Base-by-base conservation (phyloP, 495 filamentous ascomycete species). In the Melanomma pulvis-pyrius region DNA sequence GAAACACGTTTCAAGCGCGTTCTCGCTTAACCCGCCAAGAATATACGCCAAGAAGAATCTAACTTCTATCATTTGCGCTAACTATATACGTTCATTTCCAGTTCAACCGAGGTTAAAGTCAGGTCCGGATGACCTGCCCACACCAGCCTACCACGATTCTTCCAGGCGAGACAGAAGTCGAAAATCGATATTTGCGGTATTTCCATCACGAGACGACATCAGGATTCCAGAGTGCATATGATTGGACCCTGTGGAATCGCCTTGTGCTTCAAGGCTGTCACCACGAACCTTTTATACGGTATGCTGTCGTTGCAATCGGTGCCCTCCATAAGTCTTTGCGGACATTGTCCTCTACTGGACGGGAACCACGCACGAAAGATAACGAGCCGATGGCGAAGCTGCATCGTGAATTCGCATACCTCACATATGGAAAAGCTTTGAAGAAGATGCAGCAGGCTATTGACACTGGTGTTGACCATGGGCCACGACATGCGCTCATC, bases 271-370 rank as follows among this genome's bases (percentile, higher is more conserved):
- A 62, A 28, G 59, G 59, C 21, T 62, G 59, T 36, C 59, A 53
- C 30, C 28, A 62, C 30, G 59, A 62, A 44, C 59, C 47, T 9
- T 62, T 62, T 24, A 44, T 62, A 2, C 46, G 59, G 21, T 34
- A 62, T 62, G 59, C 59, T 12, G 59, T 62, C 21, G 59, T 62
- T 11, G 59, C 59, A 11, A 62, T 62, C 29, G 46, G 47, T 5
- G 59, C 59, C 1, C 28, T 62, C 6, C 59, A 62, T 22, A 62
- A 62, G 22, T 21, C 47, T 19, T 41, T 62, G 59, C 59, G 59
- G 32, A 36, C 29, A 44, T 41, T n/a, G 26, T 39, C 59, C 21
- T 39, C 47, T 13, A 41, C 26, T 1, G 59, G 26, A 12, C 46
- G 22, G 24, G 48, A 11, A 44, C 32, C 32, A 6, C 13, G 17